Conservation (phyloP, 164 flowering plant genomes). For the Chimonanthus salicifolius region DNA sequence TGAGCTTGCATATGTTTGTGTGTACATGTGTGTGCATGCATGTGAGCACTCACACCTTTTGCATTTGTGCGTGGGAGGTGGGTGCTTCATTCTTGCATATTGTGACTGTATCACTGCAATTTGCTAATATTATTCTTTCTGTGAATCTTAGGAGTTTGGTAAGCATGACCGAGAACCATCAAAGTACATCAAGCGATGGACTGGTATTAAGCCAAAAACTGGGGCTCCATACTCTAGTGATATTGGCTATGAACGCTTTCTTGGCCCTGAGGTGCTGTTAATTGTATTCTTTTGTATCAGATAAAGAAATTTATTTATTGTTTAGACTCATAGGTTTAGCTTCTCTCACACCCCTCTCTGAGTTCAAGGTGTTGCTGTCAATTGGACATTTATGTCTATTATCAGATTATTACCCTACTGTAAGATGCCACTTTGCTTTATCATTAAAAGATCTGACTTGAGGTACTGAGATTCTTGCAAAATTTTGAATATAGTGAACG, state of each 20-base stretch:
- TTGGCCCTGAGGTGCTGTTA: slow-evolving; percentile 93
- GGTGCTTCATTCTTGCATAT: too few species aligned
- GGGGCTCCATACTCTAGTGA: slow-evolving; percentile 99
- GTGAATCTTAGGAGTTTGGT: slow-evolving; percentile 67
- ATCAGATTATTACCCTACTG: too few species aligned
- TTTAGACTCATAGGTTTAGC: background rate
- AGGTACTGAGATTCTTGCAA: too few species aligned
- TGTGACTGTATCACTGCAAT: background rate
- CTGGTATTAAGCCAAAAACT: slow-evolving; percentile 94
- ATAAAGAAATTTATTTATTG: background rate
- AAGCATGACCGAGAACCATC: slow-evolving; percentile 95
- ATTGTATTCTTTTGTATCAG: background rate
- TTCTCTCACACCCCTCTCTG: background rate
- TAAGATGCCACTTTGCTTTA: too few species aligned
- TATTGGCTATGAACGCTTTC: slow-evolving; percentile 94
- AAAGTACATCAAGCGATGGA: slow-evolving; percentile 92
- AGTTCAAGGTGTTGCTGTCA: too few species aligned
- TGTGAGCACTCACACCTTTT: too few species aligned
- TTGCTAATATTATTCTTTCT: background rate
- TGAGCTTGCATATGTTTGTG: too few species aligned
- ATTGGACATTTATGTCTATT: too few species aligned
- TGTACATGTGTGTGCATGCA: too few species aligned
- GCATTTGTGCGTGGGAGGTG: too few species aligned
- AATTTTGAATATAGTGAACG: too few species aligned
- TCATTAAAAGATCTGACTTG: too few species aligned